Evolutionary conservation across 2,329 filamentous ascomycete species (phyloP), one percentile per base, ranked within the genome.

Genomic region (Penicillium sp.): DNA sequence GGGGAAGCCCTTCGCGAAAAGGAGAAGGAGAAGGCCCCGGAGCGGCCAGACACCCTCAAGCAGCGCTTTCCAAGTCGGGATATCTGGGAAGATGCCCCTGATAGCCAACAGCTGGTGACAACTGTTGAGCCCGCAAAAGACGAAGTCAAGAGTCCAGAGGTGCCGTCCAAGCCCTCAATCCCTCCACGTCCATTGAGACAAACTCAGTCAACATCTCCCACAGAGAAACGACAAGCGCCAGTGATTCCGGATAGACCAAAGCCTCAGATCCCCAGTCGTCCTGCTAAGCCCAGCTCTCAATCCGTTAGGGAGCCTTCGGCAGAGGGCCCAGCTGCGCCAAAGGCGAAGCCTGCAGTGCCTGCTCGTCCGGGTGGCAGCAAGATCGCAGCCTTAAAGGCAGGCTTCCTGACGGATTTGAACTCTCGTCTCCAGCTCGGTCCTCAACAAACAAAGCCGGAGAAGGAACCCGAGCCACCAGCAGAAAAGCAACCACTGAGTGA

Each of bases 361-460:
- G 83, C 86, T 12, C 85, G 91, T 39, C 90, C 91, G 2, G 81
- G 82, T 36, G 90, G 90, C 8, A 84, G 85, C 63, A 97, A 97
- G 77, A 95, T 99, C 68, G 91, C 92, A 13, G 89, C 90, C 20
- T 78, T 99, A 26, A 91, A 96, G 73, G 90, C 90, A 30, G 91
- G 90, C 3, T 97, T 99, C 72, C 85, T 99, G 81, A 91, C 86
- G 37, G 93, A 97, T 66, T 78, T 99, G 34, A 96, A 97, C 72
- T 92, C 91, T 63, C 88, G 91, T 42, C 79, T 99, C 23, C 87
- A 91, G 67, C 76, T 96, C 29, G 94, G 94, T 1, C 93, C 92
- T n/a, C 86, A 90, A 61, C 84, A 81, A 39, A 65, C 86, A 1
- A 92, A 91, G 77, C 88, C 89, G 65, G 87, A 92, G 58, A 76